A percentile compares a stretch with the other conserved stretches of the same genome.
These are phyloP conservation scores for Leccinellum rugosiceps DNA, from an alignment of 768 basidiomycete species.

Conservation along the genomic window DNA sequence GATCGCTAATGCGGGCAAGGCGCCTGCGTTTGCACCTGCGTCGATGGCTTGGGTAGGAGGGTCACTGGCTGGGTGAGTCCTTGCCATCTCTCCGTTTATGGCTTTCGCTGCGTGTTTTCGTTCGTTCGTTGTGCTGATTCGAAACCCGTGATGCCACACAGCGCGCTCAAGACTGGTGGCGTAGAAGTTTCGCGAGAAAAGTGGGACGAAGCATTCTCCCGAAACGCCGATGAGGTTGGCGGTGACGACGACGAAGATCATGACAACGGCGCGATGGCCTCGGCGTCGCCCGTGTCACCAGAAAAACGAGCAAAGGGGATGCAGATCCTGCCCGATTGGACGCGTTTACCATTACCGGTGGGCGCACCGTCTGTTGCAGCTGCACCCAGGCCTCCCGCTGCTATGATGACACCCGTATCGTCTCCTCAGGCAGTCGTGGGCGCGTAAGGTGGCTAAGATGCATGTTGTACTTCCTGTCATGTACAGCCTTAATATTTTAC, in stretches of 20 bases:
- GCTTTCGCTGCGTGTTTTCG: not conserved
- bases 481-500: conserved; percentile 5
- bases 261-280: conserved; percentile 37
- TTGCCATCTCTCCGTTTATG: not conserved
- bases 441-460: conserved; percentile 24
- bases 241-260: not conserved
- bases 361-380: conserved; percentile 61
- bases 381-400: conserved; percentile 4
- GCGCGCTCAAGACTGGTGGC: conserved; percentile 84
- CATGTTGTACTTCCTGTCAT: conserved; percentile 7
- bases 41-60: conserved; percentile 91
- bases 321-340: conserved; percentile 78
- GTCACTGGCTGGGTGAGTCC: conserved; percentile 80
- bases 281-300: conserved; percentile 9
- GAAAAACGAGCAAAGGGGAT: conserved; percentile 39
- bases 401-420: conserved; percentile 1
- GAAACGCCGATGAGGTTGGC: conserved; percentile 28
- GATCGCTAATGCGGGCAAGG: conserved; percentile 68
- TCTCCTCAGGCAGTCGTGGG: conserved; percentile 31
- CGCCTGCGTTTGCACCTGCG: conserved; percentile 83
- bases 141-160: conserved; percentile 25
- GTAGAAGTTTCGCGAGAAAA: conserved; percentile 77
- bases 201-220: conserved; percentile 71
- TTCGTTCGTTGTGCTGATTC: not conserved
- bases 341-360: conserved; percentile 53